phyloP scores from a whole-genome alignment of 345 rosid genomes.

The Linum usitatissimum region DNA sequence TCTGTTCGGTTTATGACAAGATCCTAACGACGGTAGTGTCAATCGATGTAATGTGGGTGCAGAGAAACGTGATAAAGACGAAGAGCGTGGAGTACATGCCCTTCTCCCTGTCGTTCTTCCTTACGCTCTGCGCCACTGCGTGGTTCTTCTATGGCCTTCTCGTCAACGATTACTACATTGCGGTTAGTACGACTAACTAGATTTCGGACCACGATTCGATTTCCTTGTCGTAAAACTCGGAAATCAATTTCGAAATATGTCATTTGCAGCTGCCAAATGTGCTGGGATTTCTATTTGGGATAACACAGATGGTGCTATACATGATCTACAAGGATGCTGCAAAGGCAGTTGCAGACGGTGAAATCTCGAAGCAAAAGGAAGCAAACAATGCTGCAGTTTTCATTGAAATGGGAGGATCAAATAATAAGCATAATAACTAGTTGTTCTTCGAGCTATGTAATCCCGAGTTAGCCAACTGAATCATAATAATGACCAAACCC shows the following conservation, averaged over 20 bases:
- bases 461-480: no score
- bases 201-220: no score
- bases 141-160: conserved; percentile 7
- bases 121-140: background rate
- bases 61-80: conserved; percentile 3
- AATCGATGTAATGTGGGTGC: background rate
- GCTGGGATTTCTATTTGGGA: conserved; percentile 3
- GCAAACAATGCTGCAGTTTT: no score
- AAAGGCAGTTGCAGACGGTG: no score
- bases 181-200: background rate
- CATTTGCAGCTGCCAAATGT: conserved; percentile 2
- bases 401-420: no score
- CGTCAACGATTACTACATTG: background rate
- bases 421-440: no score
- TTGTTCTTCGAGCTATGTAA: no score
- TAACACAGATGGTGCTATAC: conserved; percentile 1
- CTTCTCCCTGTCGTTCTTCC: background rate
- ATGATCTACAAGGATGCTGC: background rate
- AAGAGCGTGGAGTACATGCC: conserved; percentile 8
- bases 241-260: no score
- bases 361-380: no score
- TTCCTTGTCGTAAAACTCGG: no score
- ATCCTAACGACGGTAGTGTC: background rate
- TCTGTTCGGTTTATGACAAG: background rate
- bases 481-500: no score